A percentile compares a stretch with the other conserved stretches of the same genome.
Conservation (phyloP, 1,284 basidiomycete genomes). For the Trichosporon sp. region DNA sequence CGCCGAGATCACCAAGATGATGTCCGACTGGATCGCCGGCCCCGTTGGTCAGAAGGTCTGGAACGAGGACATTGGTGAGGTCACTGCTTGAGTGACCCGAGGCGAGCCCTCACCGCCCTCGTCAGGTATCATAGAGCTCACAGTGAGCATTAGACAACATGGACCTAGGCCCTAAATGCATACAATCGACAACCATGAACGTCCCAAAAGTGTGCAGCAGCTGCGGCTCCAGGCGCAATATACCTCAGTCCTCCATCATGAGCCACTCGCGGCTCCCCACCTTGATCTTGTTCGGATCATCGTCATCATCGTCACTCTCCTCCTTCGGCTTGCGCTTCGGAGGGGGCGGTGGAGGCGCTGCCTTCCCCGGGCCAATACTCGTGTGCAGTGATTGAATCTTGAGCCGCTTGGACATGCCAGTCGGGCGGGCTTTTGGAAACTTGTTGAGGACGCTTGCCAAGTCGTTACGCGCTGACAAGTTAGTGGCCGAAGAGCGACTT, state of each 20-base stretch:
- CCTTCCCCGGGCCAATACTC: constrained; percentile 42
- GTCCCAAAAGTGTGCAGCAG: neutral
- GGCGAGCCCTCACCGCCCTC: too few relatives aligned
- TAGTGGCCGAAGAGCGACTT: neutral
- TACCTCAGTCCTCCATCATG: constrained; percentile 38
- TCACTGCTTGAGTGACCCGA: constrained; percentile 4
- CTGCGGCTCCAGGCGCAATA: neutral
- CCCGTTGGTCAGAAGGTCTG: constrained; percentile 23
- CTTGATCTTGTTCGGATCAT: constrained; percentile 29
- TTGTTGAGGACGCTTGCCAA: constrained; percentile 37
- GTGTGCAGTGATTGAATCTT: constrained; percentile 40
- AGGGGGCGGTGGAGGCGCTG: constrained; percentile 42
- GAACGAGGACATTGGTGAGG: constrained; percentile 40
- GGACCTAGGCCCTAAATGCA: neutral
- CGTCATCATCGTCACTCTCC: constrained; percentile 38
- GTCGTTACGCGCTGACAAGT: constrained; percentile 37
- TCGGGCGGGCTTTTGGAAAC: constrained; percentile 34
- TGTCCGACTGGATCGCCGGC: constrained; percentile 32
- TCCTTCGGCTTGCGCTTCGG: constrained; percentile 42
- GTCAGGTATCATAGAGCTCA: neutral
- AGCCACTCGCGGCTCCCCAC: constrained; percentile 40
- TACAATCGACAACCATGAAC: neutral
- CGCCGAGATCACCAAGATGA: constrained; percentile 26
- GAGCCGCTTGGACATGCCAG: constrained; percentile 40
- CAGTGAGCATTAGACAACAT: neutral